Evolutionary conservation across 2,329 filamentous ascomycete genomes (phyloP).

Genomic region (Colletotrichum liaoningense): DNA sequence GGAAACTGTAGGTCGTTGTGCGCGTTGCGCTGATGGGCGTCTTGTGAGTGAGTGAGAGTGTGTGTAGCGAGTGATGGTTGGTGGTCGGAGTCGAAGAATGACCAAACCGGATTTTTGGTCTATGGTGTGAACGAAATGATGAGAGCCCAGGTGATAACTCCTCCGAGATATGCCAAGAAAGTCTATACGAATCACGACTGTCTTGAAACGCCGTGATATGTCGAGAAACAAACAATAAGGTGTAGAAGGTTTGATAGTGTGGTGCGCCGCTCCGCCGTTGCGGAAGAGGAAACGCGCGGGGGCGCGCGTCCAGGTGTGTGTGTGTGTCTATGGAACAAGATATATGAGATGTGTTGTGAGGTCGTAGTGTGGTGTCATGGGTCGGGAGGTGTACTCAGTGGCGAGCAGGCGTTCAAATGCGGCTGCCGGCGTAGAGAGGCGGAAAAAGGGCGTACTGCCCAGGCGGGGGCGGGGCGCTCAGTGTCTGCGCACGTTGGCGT

Average conservation of each 20-base stretch:
- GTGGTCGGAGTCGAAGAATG: slow-evolving; percentile 2
- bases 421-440: slow-evolving; percentile 43
- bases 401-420: slow-evolving; percentile 41
- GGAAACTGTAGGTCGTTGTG: slow-evolving; percentile 7
- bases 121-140: slow-evolving; percentile 7
- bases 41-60: background rate
- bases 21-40: background rate
- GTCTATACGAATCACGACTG: slow-evolving; percentile 23
- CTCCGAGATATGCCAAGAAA: slow-evolving; percentile 21
- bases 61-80: slow-evolving; percentile 6
- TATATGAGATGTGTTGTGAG: background rate
- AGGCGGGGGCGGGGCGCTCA: slow-evolving; percentile 56
- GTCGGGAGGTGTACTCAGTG: background rate
- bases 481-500: slow-evolving; percentile 57
- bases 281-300: background rate
- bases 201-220: slow-evolving; percentile 10
- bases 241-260: slow-evolving; percentile 4
- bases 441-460: slow-evolving; percentile 61
- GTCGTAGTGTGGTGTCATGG: background rate
- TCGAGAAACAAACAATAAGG: slow-evolving; percentile 2
- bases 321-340: slow-evolving; percentile 5
- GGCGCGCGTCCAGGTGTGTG: background rate
- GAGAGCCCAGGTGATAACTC: slow-evolving; percentile 10
- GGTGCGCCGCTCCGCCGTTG: background rate
- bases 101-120: slow-evolving; percentile 10